Evolutionary conservation across 2,329 filamentous ascomycete genomes (phyloP), one percentile per base, ranked within the genome.

Genomic region (Colletotrichum sp.): DNA sequence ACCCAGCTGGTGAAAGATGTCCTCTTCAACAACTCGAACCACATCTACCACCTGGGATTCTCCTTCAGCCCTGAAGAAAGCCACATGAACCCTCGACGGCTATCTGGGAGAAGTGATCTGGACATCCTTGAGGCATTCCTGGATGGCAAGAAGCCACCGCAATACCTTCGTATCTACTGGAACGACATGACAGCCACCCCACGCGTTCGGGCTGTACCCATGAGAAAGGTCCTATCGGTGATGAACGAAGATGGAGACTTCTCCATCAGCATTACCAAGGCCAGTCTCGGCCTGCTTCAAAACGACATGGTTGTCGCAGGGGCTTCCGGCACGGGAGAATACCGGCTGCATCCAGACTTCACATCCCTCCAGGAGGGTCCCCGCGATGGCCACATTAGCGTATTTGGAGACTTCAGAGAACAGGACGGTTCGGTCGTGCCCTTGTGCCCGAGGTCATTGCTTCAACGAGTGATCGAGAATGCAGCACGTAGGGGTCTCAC

Each of bases 91-190:
- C 34, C 60, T 2, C 59, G 68, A 6, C 30, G 66, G 4, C 36
- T 68, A 12, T 60, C 74, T 16, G 28, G 79, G 59, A 34, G 76
- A 64, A 86, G 84, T 65, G 82, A 86, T 71, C 78, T 82, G 24
- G 81, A 86, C 28, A 70, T 85, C 2, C 85, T 87, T 69, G 78
- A 81, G 7, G 78, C 71, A 9, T 85, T 93, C 79, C 82, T 92
- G 12, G 82, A 84, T 21, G 82, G 84, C 21, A 87, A 92, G 71
- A 84, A 88, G 0, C 82, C 85, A 0, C 85, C 92, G 6, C 91
- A 93, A 76, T 96, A 93, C 80, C 84, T 98, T 21, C 92, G 95
- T 77, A 86, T 96, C 14, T 93, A 94, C 83, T 98, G 94, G 92
- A 86, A 94, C 28, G 95, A 98, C 83, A 93, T 94, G 83, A 95